A percentile compares a stretch with the other conserved stretches of the same genome.
Conservation (phyloP, 2,329 filamentous ascomycete genomes). For the Claviceps maximensis region DNA sequence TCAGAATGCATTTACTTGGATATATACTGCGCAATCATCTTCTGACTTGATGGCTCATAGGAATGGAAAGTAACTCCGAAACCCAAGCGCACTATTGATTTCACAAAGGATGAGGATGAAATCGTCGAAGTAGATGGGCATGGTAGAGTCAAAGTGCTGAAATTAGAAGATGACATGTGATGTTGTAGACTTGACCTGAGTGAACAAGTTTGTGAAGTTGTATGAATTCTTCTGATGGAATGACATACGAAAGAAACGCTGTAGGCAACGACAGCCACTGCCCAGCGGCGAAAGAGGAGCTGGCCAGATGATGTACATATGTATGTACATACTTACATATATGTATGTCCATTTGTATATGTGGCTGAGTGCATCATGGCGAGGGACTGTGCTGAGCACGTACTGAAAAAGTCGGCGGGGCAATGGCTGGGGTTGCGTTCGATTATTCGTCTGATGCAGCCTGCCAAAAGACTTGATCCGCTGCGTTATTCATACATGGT, state of each 20-base stretch:
- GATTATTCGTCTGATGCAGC: too few relatives aligned
- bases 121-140: background rate
- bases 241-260: background rate
- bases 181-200: constrained; percentile 2
- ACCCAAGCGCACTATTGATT: constrained; percentile 5
- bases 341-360: too few relatives aligned
- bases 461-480: too few relatives aligned
- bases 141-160: background rate
- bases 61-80: background rate
- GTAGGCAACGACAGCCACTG: background rate
- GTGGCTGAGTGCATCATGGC: background rate
- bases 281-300: too few relatives aligned
- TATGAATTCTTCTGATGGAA: background rate
- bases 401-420: too few relatives aligned
- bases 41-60: background rate
- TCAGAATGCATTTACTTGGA: background rate
- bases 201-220: background rate
- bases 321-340: too few relatives aligned
- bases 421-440: too few relatives aligned
- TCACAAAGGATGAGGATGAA: constrained; percentile 2
- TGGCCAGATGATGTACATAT: too few relatives aligned
- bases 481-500: too few relatives aligned
- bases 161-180: background rate
- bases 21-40: background rate
- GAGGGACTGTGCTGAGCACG: background rate